phyloP scores from a whole-genome alignment of 2,329 filamentous ascomycete genomes.

The Scedosporium boydii region DNA sequence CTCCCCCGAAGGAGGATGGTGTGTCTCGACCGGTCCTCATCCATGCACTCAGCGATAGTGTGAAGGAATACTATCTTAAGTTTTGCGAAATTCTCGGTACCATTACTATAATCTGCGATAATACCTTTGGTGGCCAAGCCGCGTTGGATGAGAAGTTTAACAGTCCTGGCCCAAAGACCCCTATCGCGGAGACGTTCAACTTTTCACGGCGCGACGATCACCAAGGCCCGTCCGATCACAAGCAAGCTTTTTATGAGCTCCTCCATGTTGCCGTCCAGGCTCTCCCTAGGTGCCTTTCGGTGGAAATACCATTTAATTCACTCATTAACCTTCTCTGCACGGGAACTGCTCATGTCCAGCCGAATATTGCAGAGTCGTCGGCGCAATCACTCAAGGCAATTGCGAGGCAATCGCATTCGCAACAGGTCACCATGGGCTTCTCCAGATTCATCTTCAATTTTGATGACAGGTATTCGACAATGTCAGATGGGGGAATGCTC shows the following conservation, averaged over 20 bases:
- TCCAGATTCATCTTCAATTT: conserved; percentile 98
- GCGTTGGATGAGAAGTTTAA: conserved; percentile 92
- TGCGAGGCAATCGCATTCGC: conserved; percentile 82
- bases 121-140: conserved; percentile 92
- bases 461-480: conserved; percentile 92
- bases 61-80: conserved; percentile 75
- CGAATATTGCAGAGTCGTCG: conserved; percentile 84
- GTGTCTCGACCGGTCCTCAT: conserved; percentile 57
- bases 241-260: conserved; percentile 91
- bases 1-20: conserved; percentile 43
- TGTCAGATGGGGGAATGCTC: conserved; percentile 95
- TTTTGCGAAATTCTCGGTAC: conserved; percentile 95
- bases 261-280: conserved; percentile 93
- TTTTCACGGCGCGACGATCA: conserved; percentile 78
- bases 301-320: conserved; percentile 85
- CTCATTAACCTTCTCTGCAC: conserved; percentile 93
- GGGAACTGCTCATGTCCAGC: conserved; percentile 89
- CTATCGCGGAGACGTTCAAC: conserved; percentile 87
- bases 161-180: conserved; percentile 80
- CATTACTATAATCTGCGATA: conserved; percentile 93
- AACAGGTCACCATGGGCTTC: conserved; percentile 94
- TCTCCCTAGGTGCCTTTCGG: conserved; percentile 83
- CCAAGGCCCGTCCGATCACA: conserved; percentile 64
- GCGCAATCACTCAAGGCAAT: conserved; percentile 92
- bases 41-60: conserved; percentile 59